These are phyloP conservation scores for Solanum peruvianum DNA, from an alignment of 257 asterid genomes.

Conservation along the genomic window DNA sequence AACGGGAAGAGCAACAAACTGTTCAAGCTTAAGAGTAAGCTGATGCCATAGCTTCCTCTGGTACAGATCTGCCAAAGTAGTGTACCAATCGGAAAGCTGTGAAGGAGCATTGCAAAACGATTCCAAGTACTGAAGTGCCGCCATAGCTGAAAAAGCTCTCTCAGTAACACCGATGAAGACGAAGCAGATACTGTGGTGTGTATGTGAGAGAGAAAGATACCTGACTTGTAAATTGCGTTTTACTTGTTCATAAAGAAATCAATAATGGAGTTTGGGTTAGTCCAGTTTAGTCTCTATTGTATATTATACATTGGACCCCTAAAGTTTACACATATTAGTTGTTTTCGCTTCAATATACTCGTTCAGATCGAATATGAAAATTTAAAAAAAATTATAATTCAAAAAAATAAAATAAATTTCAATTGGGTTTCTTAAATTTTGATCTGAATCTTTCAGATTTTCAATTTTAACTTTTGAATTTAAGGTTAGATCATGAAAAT, in stretches of 20 bases:
- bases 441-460: too few species aligned
- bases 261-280: background rate
- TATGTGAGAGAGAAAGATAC: background rate
- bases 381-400: too few species aligned
- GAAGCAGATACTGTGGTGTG: background rate
- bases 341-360: background rate
- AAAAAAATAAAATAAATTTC: too few species aligned
- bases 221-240: background rate
- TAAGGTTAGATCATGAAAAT: background rate
- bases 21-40: conserved; percentile 89
- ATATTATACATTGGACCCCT: background rate
- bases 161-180: background rate
- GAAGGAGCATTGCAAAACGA: conserved; percentile 56
- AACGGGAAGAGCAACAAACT: conserved; percentile 72
- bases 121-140: conserved; percentile 79
- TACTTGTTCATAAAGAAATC: background rate
- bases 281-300: background rate
- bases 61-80: conserved; percentile 86
- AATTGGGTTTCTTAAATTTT: too few species aligned
- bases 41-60: conserved; percentile 96
- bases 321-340: background rate
- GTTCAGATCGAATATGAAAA: background rate
- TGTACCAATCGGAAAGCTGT: conserved; percentile 83
- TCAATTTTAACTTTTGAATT: too few species aligned
- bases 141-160: conserved; percentile 33